Base-by-base conservation (phyloP, 1,139 yeast genomes). In the Arxiozyma slooffiae region DNA sequence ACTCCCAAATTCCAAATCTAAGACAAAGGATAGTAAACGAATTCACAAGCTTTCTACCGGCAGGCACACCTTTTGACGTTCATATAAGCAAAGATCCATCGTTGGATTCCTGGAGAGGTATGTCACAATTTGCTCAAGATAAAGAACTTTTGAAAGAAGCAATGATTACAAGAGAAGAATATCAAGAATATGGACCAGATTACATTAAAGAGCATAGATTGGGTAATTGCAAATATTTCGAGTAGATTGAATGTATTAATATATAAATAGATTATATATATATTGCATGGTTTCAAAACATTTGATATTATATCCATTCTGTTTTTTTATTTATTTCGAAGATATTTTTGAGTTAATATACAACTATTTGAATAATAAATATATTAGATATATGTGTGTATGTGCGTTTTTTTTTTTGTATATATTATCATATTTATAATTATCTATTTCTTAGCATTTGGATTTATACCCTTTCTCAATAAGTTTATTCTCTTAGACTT, bases 21-120 rank as follows among this genome's bases (percentile, higher is more conserved):
- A 78, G 76, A 50, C 76, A 77, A 41, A 77, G 99, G 56, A 62
- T 94, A 14, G 70, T 69, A 2, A 70, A 71, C 38, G 98, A 92
- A 54, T 78, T 89, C 54, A 78, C 79, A 4, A 70, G 80, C 16
- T 78, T 85, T 55, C 70, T 92, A 50, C 97, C 98, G 0, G 76
- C 75, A 1, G 85, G 80, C 1, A 72, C 85, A 0, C 77, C 80
- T 1, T 67, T 90, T 42, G 71, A 73, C 14, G 85, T 90, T 0
- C 71, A 83, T 49, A 66, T 69, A 17, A 95, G 96, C 0, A 57
- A 67, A 6, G 81, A 87, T 62, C 89, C 96, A 2, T 60, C 79
- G 2, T 63, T 77, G 43, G 98, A 92, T 67, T 80, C 97, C 1
- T 94, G 98, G 98, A 81, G 75, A 57, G 98, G 98, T 22, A 90